These are phyloP conservation scores for Fusarium sp. DNA, from an alignment of 2,329 filamentous ascomycete species.

Conservation along the genomic window DNA sequence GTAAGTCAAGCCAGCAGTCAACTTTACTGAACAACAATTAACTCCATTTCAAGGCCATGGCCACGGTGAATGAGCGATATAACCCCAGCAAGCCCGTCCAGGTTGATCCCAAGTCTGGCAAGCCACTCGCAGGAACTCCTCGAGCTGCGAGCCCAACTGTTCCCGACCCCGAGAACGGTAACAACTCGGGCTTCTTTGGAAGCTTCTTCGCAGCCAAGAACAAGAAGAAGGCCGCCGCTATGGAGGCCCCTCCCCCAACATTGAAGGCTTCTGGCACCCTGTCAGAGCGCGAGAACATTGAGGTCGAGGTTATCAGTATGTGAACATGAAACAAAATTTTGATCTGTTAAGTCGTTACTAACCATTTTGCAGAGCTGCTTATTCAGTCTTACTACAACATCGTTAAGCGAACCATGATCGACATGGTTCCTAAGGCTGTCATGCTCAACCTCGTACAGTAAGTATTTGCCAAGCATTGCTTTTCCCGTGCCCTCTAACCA, in stretches of 20 bases:
- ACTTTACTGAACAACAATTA: constrained; percentile 2
- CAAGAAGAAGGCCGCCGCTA: constrained; percentile 99
- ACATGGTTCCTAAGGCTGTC: constrained; percentile 99
- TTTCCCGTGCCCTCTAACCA: constrained; percentile 35
- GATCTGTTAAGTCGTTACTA: constrained; percentile 12
- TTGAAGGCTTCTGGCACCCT: constrained; percentile 95
- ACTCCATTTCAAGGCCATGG: constrained; percentile 79
- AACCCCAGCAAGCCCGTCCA: constrained; percentile 86
- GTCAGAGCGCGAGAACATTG: constrained; percentile 92
- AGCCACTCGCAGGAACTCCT: constrained; percentile 80
- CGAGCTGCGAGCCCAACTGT: constrained; percentile 82
- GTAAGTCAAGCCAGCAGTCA: constrained; percentile 59
- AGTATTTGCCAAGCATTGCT: constrained; percentile 55
- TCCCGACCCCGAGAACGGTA: constrained; percentile 60
- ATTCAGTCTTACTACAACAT: constrained; percentile 99
- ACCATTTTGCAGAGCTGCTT: constrained; percentile 76
- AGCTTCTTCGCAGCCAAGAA: constrained; percentile 99
- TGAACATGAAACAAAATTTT: constrained; percentile 41
- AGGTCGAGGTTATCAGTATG: constrained; percentile 98
- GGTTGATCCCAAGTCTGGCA: constrained; percentile 98
- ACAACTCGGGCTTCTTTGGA: constrained; percentile 90
- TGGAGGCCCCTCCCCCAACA: constrained; percentile 93
- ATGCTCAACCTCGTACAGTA: constrained; percentile 98
- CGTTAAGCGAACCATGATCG: constrained; percentile 97
- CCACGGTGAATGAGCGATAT: constrained; percentile 95